Evolutionary conservation across 2,329 filamentous ascomycete species (phyloP), one percentile per base, ranked within the genome.

Genomic region (Akanthomyces uredinophilus): DNA sequence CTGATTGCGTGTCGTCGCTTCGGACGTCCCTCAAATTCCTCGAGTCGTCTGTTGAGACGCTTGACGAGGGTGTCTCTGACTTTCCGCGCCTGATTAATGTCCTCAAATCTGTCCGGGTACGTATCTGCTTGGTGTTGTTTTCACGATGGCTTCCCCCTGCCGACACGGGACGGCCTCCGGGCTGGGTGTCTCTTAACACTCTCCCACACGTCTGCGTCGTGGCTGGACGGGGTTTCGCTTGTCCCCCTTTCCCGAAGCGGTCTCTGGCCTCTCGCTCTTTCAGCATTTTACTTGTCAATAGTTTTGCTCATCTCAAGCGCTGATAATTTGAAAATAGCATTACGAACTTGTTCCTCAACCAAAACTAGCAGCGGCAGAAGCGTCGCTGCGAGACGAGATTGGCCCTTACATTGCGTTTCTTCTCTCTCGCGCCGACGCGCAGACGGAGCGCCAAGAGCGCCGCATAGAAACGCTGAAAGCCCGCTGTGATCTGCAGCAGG

Each of bases 331-430:
- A 18, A 52, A 11, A 37, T 65, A 96, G 88, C 93, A 96, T 78
- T 97, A 96, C 76, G 93, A 97, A 74, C 87, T 96, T 47, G 90
- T 96, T 68, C 91, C 92, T 18, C 91, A 96, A 72, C 86, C 89
- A 14, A 90, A 90, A 57, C 85, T 97, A 50, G 87, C 88, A 64
- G 84, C 88, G 65, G 93, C 93, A 37, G 93, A 97, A 75, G 82
- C 90, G 67, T 88, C 91, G 5, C 85, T 97, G 20, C 88, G 92
- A 68, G 90, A 91, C 70, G 92, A 96, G 72, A 95, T 96, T 68
- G 88, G 89, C n/a, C 93, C 93, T 10, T 92, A 92, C 73, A 90
- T 96, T 66, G 81, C 87, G 35, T 84, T 87, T 63, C 85, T 97
- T 2, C 86, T 97, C 57, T 84, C 87, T 65, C 88, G 92, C 67